phyloP scores from a whole-genome alignment of 345 rosid genomes.

The Trapa bicornis region DNA sequence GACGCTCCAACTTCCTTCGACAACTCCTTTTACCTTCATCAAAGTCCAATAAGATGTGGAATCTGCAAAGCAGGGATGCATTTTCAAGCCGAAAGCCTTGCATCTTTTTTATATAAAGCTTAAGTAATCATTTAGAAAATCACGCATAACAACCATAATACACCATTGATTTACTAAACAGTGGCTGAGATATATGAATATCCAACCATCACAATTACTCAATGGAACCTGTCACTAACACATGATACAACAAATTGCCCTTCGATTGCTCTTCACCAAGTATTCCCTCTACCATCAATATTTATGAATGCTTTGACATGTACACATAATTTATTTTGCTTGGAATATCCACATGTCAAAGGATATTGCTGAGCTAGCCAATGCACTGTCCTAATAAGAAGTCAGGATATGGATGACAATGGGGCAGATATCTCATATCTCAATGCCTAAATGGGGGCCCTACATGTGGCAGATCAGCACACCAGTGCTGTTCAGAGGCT shows the following conservation, averaged over 20 bases:
- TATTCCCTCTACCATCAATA: background rate
- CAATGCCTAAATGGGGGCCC: too few species aligned
- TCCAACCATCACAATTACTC: background rate
- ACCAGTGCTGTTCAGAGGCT: too few species aligned
- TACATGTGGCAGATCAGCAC: background rate
- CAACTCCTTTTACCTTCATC: slow-evolving; percentile 94
- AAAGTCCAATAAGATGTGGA: slow-evolving; percentile 70
- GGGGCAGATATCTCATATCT: too few species aligned
- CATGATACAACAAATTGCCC: background rate
- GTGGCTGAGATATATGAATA: too few species aligned
- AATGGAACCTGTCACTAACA: background rate
- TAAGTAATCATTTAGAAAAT: background rate
- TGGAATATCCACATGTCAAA: background rate
- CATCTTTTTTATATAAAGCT: background rate
- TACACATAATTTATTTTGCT: background rate
- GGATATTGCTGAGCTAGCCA: background rate
- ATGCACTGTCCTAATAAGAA: background rate
- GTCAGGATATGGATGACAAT: background rate
- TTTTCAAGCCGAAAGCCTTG: background rate
- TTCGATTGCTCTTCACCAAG: background rate
- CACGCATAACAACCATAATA: background rate
- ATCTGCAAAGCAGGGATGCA: slow-evolving; percentile 33
- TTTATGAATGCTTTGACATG: background rate
- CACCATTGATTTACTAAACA: too few species aligned
- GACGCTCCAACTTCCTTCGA: slow-evolving; percentile 86